Base-by-base conservation (phyloP, 2,329 filamentous ascomycete genomes). In the Fusarium incarnatum region DNA sequence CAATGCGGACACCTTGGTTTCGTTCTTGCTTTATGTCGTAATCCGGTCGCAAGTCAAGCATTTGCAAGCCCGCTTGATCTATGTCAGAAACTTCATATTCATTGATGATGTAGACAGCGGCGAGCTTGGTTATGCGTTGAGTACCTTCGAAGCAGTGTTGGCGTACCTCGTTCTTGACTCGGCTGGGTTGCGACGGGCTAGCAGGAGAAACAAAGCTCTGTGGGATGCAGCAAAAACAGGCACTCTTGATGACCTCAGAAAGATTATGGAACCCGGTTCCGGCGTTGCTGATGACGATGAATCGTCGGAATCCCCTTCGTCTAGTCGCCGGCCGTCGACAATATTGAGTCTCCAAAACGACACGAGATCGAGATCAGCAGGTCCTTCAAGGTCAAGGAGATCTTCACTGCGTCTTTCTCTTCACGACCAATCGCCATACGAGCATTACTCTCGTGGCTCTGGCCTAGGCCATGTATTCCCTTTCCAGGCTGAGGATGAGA, bases 1-100 rank as follows among this genome's bases (percentile, higher is more conserved):
- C 74, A 90, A 97, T 75, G 96, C 96, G 6, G 96, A 99, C 80
- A 94, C 95, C 0, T 83, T 99, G 28, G 96, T 99, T 3, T 98
- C 96, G 1, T 83, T 99, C 63, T 85, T 99, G 16, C 85, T 99
- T 22, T 90, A 97, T 67, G 94, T 99, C 18, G 92, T 99, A 13
- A 98, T 99, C 65, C 88, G 95, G 68, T 93, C 95, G 13, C 92
- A 96, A 64, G 90, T 97, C 27, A 90, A 92, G 62, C 91, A 98
- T 79, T 84, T 99, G 11, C 93, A 97, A 74, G 94, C 96, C 5
- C 88, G 95, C 22, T 83, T 99, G 48, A 86, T 92, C n/a, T 99
- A 98, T 78, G 97, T 98, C 86, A 92, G 95, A 45, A 94, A 97
- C 76, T 99, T 98, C 77, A 96, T 98, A 72, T 99, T 97, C 80